Conservation (phyloP, 1,284 basidiomycete species). For the Coniophora puteana region DNA sequence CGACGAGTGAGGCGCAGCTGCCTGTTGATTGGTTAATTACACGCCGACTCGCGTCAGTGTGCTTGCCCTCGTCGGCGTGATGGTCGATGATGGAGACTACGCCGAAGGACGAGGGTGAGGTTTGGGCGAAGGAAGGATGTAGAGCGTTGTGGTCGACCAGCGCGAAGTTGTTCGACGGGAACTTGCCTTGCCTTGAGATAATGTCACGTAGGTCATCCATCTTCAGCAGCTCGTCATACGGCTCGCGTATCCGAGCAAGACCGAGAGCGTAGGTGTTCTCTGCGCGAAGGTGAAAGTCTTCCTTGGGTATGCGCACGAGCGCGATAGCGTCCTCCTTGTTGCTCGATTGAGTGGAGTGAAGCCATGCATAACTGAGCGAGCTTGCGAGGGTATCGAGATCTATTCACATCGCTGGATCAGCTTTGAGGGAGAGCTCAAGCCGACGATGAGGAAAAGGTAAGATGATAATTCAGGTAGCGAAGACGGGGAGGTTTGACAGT, state of each 20-base stretch:
- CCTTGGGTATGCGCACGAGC: slow-evolving; percentile 67
- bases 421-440: no score
- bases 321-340: slow-evolving; percentile 51
- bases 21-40: slow-evolving; percentile 68
- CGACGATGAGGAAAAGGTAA: slow-evolving; percentile 7
- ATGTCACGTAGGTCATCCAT: slow-evolving; percentile 56
- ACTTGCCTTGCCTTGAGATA: slow-evolving; percentile 27
- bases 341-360: slow-evolving; percentile 38
- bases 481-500: neutral
- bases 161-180: slow-evolving; percentile 65
- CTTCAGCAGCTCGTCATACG: slow-evolving; percentile 51
- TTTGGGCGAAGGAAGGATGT: slow-evolving; percentile 42
- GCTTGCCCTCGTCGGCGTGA: slow-evolving; percentile 80
- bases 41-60: slow-evolving; percentile 66
- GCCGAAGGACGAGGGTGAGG: slow-evolving; percentile 33
- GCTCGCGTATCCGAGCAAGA: slow-evolving; percentile 47
- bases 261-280: slow-evolving; percentile 82
- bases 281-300: slow-evolving; percentile 75
- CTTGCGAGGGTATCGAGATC: slow-evolving; percentile 88
- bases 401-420: no score
- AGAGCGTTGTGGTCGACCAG: slow-evolving; percentile 91
- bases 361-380: slow-evolving; percentile 79
- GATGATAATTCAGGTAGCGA: slow-evolving; percentile 4
- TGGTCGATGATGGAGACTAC: slow-evolving; percentile 91
- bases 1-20: slow-evolving; percentile 78